These are phyloP conservation scores for Dictyostelium citrinum DNA, from an alignment of 78 protist genomes.

Conservation along the genomic window DNA sequence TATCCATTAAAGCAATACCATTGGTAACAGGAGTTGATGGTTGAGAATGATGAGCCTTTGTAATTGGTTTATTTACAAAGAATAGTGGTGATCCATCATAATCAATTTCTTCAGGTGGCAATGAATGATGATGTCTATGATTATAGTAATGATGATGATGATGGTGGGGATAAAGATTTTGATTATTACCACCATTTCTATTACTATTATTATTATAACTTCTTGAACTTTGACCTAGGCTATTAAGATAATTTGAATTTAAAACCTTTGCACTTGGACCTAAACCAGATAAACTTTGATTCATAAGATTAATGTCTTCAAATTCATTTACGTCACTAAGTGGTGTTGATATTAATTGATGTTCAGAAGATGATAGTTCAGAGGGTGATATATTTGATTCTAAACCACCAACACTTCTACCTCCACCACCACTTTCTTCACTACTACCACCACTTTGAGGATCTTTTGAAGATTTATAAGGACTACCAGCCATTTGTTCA, in stretches of 20 bases:
- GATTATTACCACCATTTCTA: not conserved
- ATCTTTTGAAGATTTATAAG: not conserved
- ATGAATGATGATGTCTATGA: not conserved
- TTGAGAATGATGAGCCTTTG: not conserved
- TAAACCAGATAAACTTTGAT: not conserved
- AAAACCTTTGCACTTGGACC: not conserved
- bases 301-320: not conserved
- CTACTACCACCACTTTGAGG: too few species aligned
- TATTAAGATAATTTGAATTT: not conserved
- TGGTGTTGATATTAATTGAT: not conserved
- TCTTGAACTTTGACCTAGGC: not conserved
- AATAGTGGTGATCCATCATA: not conserved
- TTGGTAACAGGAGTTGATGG: not conserved
- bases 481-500: constrained; percentile 2
- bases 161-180: not conserved
- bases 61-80: not conserved
- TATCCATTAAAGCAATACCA: not conserved
- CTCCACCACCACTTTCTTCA: not conserved
- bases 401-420: not conserved
- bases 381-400: not conserved
- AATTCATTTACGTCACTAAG: not conserved
- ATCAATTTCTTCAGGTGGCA: not conserved
- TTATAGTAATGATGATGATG: not conserved
- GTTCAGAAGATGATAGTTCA: not conserved
- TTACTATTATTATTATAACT: not conserved